Evolutionary conservation across 2,329 filamentous ascomycete genomes (phyloP).

Genomic region (Coleophoma cylindrospora): DNA sequence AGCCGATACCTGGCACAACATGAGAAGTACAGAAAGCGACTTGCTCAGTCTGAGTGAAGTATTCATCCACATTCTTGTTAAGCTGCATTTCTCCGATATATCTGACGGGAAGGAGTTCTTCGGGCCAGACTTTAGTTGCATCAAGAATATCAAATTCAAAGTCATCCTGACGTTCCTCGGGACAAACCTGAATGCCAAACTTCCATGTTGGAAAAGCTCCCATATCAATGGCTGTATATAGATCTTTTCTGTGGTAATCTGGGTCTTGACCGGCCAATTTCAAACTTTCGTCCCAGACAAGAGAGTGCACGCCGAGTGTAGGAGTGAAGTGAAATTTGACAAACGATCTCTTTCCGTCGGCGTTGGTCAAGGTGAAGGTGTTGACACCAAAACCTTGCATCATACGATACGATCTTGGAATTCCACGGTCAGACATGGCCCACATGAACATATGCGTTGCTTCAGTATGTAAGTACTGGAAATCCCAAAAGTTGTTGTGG

Average conservation of each 20-base stretch:
- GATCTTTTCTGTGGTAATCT: constrained; percentile 76
- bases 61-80: constrained; percentile 77
- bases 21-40: constrained; percentile 78
- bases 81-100: constrained; percentile 78
- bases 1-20: constrained; percentile 72
- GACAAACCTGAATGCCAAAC: constrained; percentile 75
- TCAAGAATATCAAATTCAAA: constrained; percentile 86
- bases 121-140: constrained; percentile 81
- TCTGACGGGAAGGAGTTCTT: constrained; percentile 68
- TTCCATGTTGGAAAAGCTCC: constrained; percentile 73
- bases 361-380: constrained; percentile 66
- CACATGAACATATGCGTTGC: constrained; percentile 77
- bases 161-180: constrained; percentile 65
- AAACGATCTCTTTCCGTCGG: constrained; percentile 63
- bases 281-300: constrained; percentile 76
- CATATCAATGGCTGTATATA: constrained; percentile 68
- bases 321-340: constrained; percentile 78
- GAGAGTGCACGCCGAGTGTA: constrained; percentile 62
- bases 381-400: constrained; percentile 87
- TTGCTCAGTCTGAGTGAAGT: constrained; percentile 78
- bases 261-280: constrained; percentile 72
- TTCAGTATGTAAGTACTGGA: constrained; percentile 62
- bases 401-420: constrained; percentile 73
- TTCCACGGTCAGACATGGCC: constrained; percentile 70
- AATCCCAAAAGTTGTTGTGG: constrained; percentile 78